Evolutionary conservation across 1,284 basidiomycete species (phyloP), one percentile per base, ranked within the genome.

Genomic region (Cutaneotrichosporon sp.): DNA sequence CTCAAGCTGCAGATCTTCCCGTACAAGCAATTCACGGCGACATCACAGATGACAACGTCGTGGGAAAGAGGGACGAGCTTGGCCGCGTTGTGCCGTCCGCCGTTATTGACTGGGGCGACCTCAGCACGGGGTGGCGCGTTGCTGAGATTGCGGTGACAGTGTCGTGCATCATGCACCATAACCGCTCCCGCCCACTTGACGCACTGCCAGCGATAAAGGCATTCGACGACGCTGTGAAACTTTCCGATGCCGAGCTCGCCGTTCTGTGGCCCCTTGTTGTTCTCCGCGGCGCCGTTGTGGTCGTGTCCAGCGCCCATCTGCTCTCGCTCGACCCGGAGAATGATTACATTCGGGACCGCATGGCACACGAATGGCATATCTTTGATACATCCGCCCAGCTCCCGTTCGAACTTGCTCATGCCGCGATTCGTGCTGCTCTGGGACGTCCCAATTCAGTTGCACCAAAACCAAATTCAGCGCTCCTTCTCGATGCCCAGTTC

Each of bases 21-120:
- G 14, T 49, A 17, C 54, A 56, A 46, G 26, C 46, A 8, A 49
- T 56, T 37, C 54, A 56, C 26, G 54, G 54, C 8, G 54, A 56
- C 46, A 52, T 56, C 14, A 56, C 50, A 5, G 54, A 56, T 50
- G 54, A 56, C 54, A 56, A 56, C 15, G 50, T 56, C 22, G 50
- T 56, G 13, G 54, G 54, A 8, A 2, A 13, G 8, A 49, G 54
- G 5, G 54, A 56, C 46, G 37, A n/a, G 4, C n/a, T 52, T 7
- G 54, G 50, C 17, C 50, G 54, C 18, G 49, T 56, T 9, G 7
- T 23, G 10, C 54, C 54, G 1, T 2, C 21, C 0, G 36, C 50
- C 1, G 46, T 56, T 14, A 56, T 56, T 23, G 54, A 56, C 54
- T 56, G 54, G 54, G 54, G 54, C 13, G 54, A 56, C 46, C 38